Base-by-base conservation (phyloP, 768 basidiomycete species). In the Mycena rosella region DNA sequence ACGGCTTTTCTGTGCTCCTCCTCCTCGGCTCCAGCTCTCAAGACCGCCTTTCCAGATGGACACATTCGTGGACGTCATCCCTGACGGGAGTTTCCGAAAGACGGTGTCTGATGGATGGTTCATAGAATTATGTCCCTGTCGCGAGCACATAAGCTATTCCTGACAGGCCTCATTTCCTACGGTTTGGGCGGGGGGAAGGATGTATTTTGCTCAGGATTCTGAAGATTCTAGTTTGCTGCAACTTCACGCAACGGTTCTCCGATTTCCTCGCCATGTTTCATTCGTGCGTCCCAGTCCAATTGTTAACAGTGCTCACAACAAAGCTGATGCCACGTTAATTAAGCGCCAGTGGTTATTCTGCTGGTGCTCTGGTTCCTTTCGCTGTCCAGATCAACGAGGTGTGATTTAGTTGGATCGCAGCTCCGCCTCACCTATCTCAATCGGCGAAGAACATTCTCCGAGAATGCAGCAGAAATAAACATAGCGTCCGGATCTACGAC, bases 401-500 rank as follows among this genome's bases (percentile, higher is more conserved):
- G 38, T 63, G 66, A 67, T 57, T 52, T 10, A 56, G 49, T 22
- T 54, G 14, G 3, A 67, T 67, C 60, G n/a, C n/a, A 38, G 38
- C 67, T 14, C 66, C 26, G 66, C 67, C 67, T 63, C 61, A 52
- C 6, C 40, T 67, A 61, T 67, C 66, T 0, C 66, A 44, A 48
- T 57, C 60, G 62, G 67, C 15, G n/a, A 56, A 34, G 67, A 68
- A 63, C 51, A 48, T 64, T 64, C 67, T n/a, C 62, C 62, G 67
- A 60, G 56, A 63, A 59, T 22, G 14, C 34, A 44, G 22, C 53
- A 47, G 18, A 34, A 34, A 26, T 34, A 55, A 40, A 60, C 47
- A 55, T 49, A 26, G 22, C 34, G 2, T 8, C 40, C 60, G 61
- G 61, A 63, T 63, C 56, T 53, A 40, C 52, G 6, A 15, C 32